phyloP scores from a whole-genome alignment of 805 yeast genomes.

The Schwanniomyces vanrijiae region DNA sequence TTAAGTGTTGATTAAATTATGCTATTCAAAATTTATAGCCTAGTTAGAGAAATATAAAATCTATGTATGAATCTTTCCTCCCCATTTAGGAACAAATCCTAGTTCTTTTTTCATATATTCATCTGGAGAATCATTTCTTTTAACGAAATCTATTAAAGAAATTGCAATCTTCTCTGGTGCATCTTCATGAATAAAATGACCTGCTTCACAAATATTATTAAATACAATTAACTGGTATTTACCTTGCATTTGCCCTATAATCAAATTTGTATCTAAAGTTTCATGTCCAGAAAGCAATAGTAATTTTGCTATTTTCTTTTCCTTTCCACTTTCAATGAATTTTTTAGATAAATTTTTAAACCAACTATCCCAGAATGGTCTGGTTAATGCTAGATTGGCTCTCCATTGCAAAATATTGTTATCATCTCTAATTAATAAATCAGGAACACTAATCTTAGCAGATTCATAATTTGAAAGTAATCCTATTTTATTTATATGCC shows the following conservation, averaged over 20 bases:
- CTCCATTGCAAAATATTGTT: constrained; percentile 50
- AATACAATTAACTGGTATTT: constrained; percentile 86
- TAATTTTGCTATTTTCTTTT: constrained; percentile 53
- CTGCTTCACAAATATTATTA: constrained; percentile 52
- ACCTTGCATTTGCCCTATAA: constrained; percentile 98
- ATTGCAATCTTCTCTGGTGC: constrained; percentile 66
- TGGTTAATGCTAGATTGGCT: constrained; percentile 60
- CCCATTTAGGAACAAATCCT: constrained; percentile 39
- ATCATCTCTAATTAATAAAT: constrained; percentile 41
- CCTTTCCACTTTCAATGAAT: constrained; percentile 35
- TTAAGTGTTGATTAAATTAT: constrained; percentile 46
- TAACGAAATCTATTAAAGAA: constrained; percentile 50
- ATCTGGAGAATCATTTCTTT: constrained; percentile 41
- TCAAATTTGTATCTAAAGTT: constrained; percentile 76
- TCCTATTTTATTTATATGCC: constrained; percentile 65
- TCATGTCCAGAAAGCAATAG: constrained; percentile 88
- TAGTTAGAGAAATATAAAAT: not conserved
- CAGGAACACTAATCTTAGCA: constrained; percentile 79
- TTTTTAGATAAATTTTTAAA: constrained; percentile 63
- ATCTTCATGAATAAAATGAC: constrained; percentile 97
- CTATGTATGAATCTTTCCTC: constrained; percentile 26
- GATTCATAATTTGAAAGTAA: constrained; percentile 57
- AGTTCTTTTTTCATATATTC: constrained; percentile 29
- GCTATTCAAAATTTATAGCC: not conserved
- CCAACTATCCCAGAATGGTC: constrained; percentile 81